Percentiles rank a stretch among this genome's conserved stretches.
Evolutionary conservation across 371 early-diverging fungal species (phyloP).

Genomic region (Syncephalastrum racemosum): DNA sequence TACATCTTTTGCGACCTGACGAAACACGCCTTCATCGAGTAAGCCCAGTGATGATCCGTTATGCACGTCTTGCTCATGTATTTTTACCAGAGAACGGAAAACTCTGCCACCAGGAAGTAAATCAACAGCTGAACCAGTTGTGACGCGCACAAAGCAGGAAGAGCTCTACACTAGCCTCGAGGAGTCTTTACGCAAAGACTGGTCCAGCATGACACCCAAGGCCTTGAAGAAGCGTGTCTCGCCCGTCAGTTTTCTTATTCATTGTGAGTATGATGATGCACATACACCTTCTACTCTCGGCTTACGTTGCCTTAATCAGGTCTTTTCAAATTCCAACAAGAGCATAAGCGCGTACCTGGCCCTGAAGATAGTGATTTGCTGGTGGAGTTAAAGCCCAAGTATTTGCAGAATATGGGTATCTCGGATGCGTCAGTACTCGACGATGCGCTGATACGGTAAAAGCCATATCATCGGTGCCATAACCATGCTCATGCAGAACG

Average conservation of each 20-base stretch:
- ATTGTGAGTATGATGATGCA: conserved; percentile 34
- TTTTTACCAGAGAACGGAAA: conserved; percentile 19
- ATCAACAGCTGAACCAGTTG: conserved; percentile 39
- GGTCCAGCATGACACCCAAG: conserved; percentile 30
- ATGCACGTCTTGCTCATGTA: not conserved
- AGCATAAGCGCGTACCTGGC: conserved; percentile 25
- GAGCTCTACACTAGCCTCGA: conserved; percentile 49
- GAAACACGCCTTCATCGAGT: conserved; percentile 69
- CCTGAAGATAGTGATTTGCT: conserved; percentile 19
- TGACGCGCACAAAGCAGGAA: conserved; percentile 31
- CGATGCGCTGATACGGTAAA: conserved; percentile 53
- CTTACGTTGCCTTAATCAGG: conserved; percentile 17
- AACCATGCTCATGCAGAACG: not conserved
- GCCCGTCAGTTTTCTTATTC: conserved; percentile 50
- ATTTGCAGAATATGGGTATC: conserved; percentile 35
- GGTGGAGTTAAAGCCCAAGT: conserved; percentile 17
- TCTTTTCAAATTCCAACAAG: conserved; percentile 33
- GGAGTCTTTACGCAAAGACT: conserved; percentile 29
- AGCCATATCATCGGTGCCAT: not conserved
- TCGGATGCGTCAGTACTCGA: conserved; percentile 36
- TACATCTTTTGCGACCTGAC: conserved; percentile 83
- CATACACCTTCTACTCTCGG: not conserved
- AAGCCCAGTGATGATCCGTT: conserved; percentile 15
- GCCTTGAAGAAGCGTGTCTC: conserved; percentile 44
- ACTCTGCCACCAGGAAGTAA: conserved; percentile 8